Evolutionary conservation across 2,329 filamentous ascomycete genomes (phyloP), one percentile per base, ranked within the genome.

Genomic region (Chrysosporium keratinophilum): DNA sequence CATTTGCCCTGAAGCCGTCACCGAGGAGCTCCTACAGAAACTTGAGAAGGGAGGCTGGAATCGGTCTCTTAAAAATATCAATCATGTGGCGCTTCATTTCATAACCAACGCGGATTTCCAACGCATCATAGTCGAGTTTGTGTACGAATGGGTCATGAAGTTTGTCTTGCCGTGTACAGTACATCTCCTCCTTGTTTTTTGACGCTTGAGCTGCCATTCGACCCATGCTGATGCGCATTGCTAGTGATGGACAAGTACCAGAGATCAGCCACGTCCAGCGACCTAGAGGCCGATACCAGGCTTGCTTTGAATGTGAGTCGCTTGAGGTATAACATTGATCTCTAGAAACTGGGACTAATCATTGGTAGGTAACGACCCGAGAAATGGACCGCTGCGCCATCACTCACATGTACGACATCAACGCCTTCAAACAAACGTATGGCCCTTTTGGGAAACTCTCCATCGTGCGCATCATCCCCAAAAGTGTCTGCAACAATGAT

Each of bases 101-200:
- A 43, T 37, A 28, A 50, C 2, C 23, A 53, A 49, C 33, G 31
- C 2, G 23, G 14, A 34, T 2, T 28, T n/a, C 7, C 17, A 44
- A 40, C 15, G 17, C 15, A 44, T 45, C 9, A 33, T 53, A n/a
- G 17, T 28, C 31, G 44, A 42, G 7, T 53, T 45, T 42, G 44
- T 33, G 28, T 10, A 17, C 17, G 40, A 31, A 35, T 53, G 50
- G 54, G 17, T 48, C 28, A 49, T 49, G 23, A 46, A 56, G 14
- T 50, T 56, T 39, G 20, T 53, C 17, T 41, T 53, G 37, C 54
- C 54, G 2, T 15, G 50, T 56, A 44, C 31, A 44, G 50, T 56
- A 44, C 31, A 44, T 39, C 11, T 28, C n/a, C 28, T 28, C 23
- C 7, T 44, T 5, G 23, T 28, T 44, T 39, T 14, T 50, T 11